A percentile compares a stretch with the other conserved stretches of the same genome.
These are phyloP conservation scores for Halteria grandinella DNA, from an alignment of 73 alveolate genomes.

Conservation along the genomic window DNA sequence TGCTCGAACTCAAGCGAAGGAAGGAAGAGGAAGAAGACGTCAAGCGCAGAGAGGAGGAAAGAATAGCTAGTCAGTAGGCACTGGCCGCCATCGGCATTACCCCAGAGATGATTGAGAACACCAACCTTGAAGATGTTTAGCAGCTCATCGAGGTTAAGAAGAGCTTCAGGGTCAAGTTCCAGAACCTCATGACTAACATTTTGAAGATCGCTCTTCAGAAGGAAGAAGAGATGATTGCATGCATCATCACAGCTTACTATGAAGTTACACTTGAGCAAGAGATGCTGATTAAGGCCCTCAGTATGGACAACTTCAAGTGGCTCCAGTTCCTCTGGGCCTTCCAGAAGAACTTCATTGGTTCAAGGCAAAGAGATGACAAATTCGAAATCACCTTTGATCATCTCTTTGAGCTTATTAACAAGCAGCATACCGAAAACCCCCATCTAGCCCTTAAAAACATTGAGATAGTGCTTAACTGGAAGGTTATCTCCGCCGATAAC, in stretches of 20 bases:
- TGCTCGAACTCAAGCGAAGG: constrained; percentile 1
- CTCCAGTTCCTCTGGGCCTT: constrained; percentile 60
- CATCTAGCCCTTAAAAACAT: background rate
- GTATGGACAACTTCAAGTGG: constrained; percentile 8
- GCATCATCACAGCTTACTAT: constrained; percentile 56
- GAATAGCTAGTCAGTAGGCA: constrained; percentile 17
- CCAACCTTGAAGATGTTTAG: background rate
- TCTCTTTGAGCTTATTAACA: constrained; percentile 33
- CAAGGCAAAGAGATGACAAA: constrained; percentile 2
- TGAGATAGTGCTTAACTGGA: constrained; percentile 33
- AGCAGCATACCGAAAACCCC: constrained; percentile 1
- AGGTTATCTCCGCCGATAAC: constrained; percentile 35
- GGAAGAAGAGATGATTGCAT: constrained; percentile 53
- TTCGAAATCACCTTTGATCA: background rate
- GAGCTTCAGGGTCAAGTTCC: constrained; percentile 25
- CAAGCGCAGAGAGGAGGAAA: background rate
- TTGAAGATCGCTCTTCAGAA: constrained; percentile 25
- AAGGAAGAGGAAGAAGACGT: constrained; percentile 32
- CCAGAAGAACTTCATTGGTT: constrained; percentile 46
- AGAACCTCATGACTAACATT: constrained; percentile 44
- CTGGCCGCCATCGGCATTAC: background rate
- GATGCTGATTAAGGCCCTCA: constrained; percentile 32
- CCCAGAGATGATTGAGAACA: constrained; percentile 13
- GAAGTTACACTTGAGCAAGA: constrained; percentile 43
- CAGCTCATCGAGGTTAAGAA: constrained; percentile 23